Evolutionary conservation across 2,329 filamentous ascomycete species (phyloP).

Genomic region (Diaporthe eres): DNA sequence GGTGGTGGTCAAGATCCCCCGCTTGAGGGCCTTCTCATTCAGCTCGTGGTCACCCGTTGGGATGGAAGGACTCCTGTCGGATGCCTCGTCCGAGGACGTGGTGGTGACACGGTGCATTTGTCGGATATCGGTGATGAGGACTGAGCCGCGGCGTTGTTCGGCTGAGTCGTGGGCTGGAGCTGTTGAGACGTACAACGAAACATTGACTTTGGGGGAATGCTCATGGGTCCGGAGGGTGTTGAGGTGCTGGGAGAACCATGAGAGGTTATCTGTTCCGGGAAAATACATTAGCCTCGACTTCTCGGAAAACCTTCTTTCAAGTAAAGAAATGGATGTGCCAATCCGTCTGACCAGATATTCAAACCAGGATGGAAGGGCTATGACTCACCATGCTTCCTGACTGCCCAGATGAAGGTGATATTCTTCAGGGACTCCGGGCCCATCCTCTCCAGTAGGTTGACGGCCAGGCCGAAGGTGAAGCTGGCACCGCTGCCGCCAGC

Average conservation of each 20-base stretch:
- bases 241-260: conserved; percentile 57
- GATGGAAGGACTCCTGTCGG: conserved; percentile 30
- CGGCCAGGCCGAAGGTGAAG: conserved; percentile 66
- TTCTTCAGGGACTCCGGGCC: conserved; percentile 52
- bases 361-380: neutral
- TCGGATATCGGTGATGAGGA: conserved; percentile 34
- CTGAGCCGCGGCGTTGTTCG: conserved; percentile 30
- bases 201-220: conserved; percentile 55
- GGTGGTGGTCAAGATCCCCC: neutral
- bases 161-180: conserved; percentile 35
- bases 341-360: no score
- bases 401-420: conserved; percentile 65
- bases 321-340: neutral
- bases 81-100: conserved; percentile 41
- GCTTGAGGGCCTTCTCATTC: conserved; percentile 43
- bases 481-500: conserved; percentile 74
- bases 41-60: conserved; percentile 36
- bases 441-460: conserved; percentile 61
- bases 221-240: conserved; percentile 55
- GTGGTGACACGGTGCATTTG: conserved; percentile 3
- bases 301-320: neutral
- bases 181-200: conserved; percentile 57
- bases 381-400: conserved; percentile 60
- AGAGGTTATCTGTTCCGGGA: conserved; percentile 49
- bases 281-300: neutral